Evolutionary conservation across 257 asterid species (phyloP), one percentile per base, ranked within the genome.

Genomic region (Sherardia arvensis): DNA sequence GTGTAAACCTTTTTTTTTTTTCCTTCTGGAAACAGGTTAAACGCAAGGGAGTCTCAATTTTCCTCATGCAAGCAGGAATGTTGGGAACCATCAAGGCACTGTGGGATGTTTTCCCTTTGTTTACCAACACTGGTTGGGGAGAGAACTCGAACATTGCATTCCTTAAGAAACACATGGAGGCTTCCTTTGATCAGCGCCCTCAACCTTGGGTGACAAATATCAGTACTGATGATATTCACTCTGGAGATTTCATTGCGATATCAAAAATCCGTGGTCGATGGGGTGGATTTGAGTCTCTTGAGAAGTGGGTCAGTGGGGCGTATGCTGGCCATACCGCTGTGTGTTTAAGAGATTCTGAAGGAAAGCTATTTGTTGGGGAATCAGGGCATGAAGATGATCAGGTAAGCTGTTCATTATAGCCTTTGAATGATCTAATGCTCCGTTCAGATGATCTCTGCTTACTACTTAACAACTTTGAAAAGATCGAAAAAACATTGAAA

Each of bases 231-330:
- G 88, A 86, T 29, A 80, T 91, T 69, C 88, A 87, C 66, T 87
- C 98, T 25, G 95, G 96, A 32, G 96, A 88, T 79, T 89, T 88
- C 60, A 81, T 91, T 27, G 94, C 84, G 0, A 58, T 91, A 66
- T 91, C 98, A 32, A 91, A 91, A 73, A 81, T 91, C 43, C 80
- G 86, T 65, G 98, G 98, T 48, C 78, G 87, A 43, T 88, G 94
- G 95, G 98, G 98, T 53, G 98, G 85, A 49, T 86, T 91, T 61
- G 95, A 91, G 87, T 84, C 98, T 25, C 62, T 86, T 4, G 98
- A 91, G 78, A 91, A 88, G 78, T 88, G 96, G 95, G 91, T 85
- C 53, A 88, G 86, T 1, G 95, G 96, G 12, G 67, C 96, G 64
- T 88, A 86, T 81, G 96, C 92, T 26, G 95, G 98, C 57, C 96